A percentile compares a stretch with the other conserved stretches of the same genome.
Evolutionary conservation across 176 grass and related monocot genomes (phyloP).

Genomic region (Pharus latifolius): DNA sequence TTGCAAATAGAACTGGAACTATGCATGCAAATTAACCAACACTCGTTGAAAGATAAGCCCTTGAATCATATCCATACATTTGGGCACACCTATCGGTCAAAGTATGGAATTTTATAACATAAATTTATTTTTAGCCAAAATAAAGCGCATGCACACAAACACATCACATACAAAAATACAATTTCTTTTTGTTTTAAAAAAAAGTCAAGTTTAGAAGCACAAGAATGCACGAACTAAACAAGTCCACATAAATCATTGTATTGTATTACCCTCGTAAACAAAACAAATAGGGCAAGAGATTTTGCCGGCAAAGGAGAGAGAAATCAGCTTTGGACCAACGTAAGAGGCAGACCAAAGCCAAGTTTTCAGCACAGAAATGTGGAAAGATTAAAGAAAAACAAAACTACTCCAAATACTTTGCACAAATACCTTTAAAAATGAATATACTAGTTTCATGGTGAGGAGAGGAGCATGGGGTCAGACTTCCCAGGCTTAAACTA

Average conservation of each 20-base stretch:
- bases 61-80: no score
- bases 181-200: neutral
- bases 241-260: constrained; percentile 8
- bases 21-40: no score
- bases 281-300: neutral
- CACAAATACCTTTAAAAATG: neutral
- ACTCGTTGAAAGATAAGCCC: no score
- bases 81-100: no score
- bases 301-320: constrained; percentile 18
- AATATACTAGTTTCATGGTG: neutral
- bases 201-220: neutral
- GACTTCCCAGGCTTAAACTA: constrained; percentile 6
- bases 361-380: constrained; percentile 25
- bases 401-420: neutral
- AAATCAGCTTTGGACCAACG: constrained; percentile 19
- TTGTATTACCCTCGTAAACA: neutral
- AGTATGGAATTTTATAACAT: no score
- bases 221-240: constrained; percentile 1
- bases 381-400: neutral
- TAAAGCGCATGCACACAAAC: neutral
- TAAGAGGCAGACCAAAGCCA: constrained; percentile 38
- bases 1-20: no score
- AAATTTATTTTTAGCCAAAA: no score
- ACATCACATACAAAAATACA: neutral
- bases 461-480: constrained; percentile 5